Conservation (phyloP, 768 basidiomycete genomes). For the Russula griseocarnosa region DNA sequence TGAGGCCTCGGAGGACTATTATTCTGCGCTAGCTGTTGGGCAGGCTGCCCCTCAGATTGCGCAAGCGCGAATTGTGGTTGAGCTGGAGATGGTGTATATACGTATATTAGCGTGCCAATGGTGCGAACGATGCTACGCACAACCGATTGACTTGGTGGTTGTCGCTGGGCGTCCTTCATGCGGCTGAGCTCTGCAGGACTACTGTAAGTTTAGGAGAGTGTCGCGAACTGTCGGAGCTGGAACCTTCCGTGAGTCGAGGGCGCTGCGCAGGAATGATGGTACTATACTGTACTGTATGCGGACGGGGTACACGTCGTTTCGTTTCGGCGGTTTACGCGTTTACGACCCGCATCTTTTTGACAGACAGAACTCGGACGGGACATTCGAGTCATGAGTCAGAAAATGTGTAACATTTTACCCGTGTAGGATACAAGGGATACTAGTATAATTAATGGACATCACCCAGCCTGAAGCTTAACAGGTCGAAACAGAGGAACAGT, state of each 20-base stretch:
- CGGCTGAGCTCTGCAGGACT: slow-evolving; percentile 79
- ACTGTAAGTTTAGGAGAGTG: slow-evolving; percentile 64
- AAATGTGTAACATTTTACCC: background rate
- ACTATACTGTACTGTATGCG: too few species aligned
- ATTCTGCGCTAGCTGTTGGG: slow-evolving; percentile 32
- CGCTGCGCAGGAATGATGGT: too few species aligned
- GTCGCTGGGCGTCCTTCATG: slow-evolving; percentile 57
- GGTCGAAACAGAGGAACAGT: too few species aligned
- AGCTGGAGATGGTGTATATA: background rate
- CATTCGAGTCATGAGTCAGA: background rate
- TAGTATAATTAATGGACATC: too few species aligned
- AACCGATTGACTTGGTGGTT: slow-evolving; percentile 35
- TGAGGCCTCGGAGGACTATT: slow-evolving; percentile 19
- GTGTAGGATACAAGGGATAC: too few species aligned
- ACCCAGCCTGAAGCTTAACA: too few species aligned
- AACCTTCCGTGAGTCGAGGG: too few species aligned
- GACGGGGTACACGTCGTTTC: too few species aligned
- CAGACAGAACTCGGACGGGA: background rate
- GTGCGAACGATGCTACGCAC: slow-evolving; percentile 12
- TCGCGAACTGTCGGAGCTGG: slow-evolving; percentile 74
- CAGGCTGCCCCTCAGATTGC: slow-evolving; percentile 32
- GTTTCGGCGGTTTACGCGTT: background rate
- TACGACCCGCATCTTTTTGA: background rate
- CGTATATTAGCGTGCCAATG: slow-evolving; percentile 8
- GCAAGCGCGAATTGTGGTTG: slow-evolving; percentile 23